Percentiles rank a stretch among this genome's conserved stretches.
Conservation (phyloP, 768 basidiomycete species). For the Gloeopeniophorella convolvens region DNA sequence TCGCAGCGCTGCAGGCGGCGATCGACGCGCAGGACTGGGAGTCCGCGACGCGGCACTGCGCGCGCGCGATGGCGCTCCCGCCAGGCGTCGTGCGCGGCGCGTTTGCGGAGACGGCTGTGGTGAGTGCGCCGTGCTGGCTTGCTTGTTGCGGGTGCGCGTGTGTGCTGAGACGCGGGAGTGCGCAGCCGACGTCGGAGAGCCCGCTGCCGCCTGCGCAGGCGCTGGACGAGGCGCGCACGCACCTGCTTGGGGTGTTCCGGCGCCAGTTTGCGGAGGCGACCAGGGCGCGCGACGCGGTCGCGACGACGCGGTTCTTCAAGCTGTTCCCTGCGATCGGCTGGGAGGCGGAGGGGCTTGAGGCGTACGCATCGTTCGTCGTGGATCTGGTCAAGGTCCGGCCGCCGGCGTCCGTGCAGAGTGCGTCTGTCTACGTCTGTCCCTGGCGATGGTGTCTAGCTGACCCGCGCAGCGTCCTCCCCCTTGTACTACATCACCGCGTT, state of each 20-base stretch:
- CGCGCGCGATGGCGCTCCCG: conserved; percentile 83
- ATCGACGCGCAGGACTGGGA: conserved; percentile 94
- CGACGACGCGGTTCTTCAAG: conserved; percentile 93
- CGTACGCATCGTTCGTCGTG: conserved; percentile 90
- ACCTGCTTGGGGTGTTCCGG: conserved; percentile 70
- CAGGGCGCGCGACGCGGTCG: conserved; percentile 70
- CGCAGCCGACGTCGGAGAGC: conserved; percentile 83
- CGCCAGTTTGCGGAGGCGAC: conserved; percentile 82
- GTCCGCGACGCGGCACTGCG: conserved; percentile 84
- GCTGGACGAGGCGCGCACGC: conserved; percentile 64
- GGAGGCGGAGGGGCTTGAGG: conserved; percentile 85
- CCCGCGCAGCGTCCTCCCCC: conserved; percentile 72
- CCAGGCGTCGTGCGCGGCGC: conserved; percentile 68
- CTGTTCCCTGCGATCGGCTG: conserved; percentile 94
- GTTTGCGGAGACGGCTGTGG: conserved; percentile 85
- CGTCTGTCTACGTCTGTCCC: conserved; percentile 18
- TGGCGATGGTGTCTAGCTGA: conserved; percentile 8
- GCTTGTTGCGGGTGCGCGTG: too few relatives aligned
- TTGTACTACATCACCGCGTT: conserved; percentile 86
- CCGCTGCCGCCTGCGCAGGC: conserved; percentile 84
- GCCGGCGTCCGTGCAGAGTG: conserved; percentile 80
- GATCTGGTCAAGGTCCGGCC: conserved; percentile 78
- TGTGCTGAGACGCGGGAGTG: neutral
- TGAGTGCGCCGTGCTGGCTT: too few relatives aligned
- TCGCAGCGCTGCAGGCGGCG: conserved; percentile 45